Base-by-base conservation (phyloP, 2,329 filamentous ascomycete genomes). In the Cryphonectria radicalis region DNA sequence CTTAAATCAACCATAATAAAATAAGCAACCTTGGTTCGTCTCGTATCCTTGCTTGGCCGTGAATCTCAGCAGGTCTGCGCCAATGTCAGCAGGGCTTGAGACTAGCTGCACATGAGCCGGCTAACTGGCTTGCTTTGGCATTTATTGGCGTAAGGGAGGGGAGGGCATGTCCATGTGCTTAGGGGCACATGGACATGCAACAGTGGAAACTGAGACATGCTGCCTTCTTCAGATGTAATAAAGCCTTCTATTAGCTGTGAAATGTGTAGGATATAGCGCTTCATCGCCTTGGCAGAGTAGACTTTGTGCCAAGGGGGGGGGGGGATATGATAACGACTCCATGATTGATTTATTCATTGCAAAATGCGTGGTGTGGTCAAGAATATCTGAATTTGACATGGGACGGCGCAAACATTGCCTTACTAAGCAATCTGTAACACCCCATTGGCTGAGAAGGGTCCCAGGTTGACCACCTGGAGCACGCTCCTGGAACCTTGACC, bases 241-340 rank as follows among this genome's bases (percentile, higher is more conserved):
- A 13, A 59, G 4, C 25, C 6, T 17, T 4, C 0, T 28, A 28
- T 59, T 17, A 13, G 28, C 25, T 17, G 8, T 11, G 1, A 59
- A 25, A 1, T 1, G 25, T 87, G 86, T 1, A 17, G 28, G 1
- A 82, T 96, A 93, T 77, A 97, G 95, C 75, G 85, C 53, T 84
- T 79, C 57, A 94, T 83, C 37, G 91, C 92, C 68, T 80, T 80
- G 59, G 79, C 78, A 71, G 84, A 88, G 73, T 82, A 80, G 11
- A 76, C 74, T 1, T 50, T 50, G 4, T 50, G 82, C 77, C n/a
- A n/a, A 40, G 86, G 28, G 28, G 28, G 3, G 32, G 32, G 80
- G 1, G 78, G 77, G 4, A 83, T 71, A n/a, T 6, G 8, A 1
- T 6, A 10, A 13, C 10, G 70, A 69, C 0, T 65, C 70, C 76